Percentiles rank a stretch among this genome's conserved stretches.
Conservation (phyloP, 768 basidiomycete species). For the Tricholoma terreum region DNA sequence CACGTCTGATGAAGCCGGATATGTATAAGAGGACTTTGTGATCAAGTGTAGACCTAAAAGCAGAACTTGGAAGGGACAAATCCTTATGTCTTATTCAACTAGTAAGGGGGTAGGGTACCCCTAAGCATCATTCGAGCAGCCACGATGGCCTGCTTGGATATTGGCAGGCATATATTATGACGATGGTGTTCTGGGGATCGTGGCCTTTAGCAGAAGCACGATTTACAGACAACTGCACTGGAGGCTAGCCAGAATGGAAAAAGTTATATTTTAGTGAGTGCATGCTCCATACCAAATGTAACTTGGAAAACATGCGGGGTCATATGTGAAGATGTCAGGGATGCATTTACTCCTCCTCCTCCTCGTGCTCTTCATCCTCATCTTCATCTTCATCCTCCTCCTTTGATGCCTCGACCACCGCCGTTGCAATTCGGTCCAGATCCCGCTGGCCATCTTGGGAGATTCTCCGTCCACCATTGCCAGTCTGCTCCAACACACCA, state of each 20-base stretch:
- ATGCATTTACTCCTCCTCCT: conserved; percentile 47
- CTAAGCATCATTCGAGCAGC: too few relatives aligned
- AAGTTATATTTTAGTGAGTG: conserved; percentile 31
- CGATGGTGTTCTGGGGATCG: neutral
- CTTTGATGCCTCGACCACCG: conserved; percentile 76
- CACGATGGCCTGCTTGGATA: too few relatives aligned
- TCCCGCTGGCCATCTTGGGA: conserved; percentile 96
- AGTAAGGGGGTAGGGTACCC: too few relatives aligned
- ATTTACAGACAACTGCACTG: neutral
- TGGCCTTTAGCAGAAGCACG: neutral
- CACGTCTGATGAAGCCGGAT: too few relatives aligned
- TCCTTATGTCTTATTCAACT: too few relatives aligned
- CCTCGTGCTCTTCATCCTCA: conserved; percentile 65
- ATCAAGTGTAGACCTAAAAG: too few relatives aligned
- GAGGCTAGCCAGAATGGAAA: neutral
- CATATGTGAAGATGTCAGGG: conserved; percentile 23
- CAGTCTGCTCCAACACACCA: conserved; percentile 91
- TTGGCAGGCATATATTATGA: too few relatives aligned
- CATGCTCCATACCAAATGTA: conserved; percentile 40
- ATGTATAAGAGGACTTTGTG: too few relatives aligned
- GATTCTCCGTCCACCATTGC: conserved; percentile 94
- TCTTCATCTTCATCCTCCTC: conserved; percentile 76
- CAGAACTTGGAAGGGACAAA: too few relatives aligned
- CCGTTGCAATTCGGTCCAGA: conserved; percentile 89
- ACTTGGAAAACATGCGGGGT: conserved; percentile 38